Conservation (phyloP, 1,139 yeast genomes). For the Magnusiomyces ingens region DNA sequence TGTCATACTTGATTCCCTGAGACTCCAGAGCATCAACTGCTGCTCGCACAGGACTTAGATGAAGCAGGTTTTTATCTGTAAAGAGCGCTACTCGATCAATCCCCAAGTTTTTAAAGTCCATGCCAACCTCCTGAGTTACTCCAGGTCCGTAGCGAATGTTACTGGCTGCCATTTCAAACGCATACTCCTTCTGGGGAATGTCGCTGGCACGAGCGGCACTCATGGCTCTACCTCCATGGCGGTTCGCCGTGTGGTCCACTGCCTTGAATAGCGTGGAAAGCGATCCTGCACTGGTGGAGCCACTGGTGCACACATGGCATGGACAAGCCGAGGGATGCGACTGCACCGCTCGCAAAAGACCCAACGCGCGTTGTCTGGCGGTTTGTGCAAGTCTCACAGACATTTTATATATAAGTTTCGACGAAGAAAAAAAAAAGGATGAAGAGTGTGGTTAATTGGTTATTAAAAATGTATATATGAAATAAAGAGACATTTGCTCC, state of each 20-base stretch:
- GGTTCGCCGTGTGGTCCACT: slow-evolving; percentile 7
- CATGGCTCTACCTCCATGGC: slow-evolving; percentile 17
- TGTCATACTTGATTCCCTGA: slow-evolving; percentile 34
- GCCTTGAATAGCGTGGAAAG: slow-evolving; percentile 12
- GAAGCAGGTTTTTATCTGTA: slow-evolving; percentile 22
- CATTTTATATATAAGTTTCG: slow-evolving; percentile 1
- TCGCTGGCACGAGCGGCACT: slow-evolving; percentile 14
- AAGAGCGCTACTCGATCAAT: slow-evolving; percentile 26
- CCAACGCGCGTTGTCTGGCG: slow-evolving; percentile 7
- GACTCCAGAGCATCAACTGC: slow-evolving; percentile 34
- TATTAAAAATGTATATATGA: no score
- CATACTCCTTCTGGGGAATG: slow-evolving; percentile 31
- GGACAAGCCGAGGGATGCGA: slow-evolving; percentile 32
- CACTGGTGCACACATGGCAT: slow-evolving; percentile 30
- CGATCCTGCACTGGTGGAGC: slow-evolving; percentile 14
- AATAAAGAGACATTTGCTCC: no score
- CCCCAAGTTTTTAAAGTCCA: slow-evolving; percentile 35
- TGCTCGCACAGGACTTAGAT: slow-evolving; percentile 29
- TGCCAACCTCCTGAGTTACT: slow-evolving; percentile 36
- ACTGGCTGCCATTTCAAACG: slow-evolving; percentile 39
- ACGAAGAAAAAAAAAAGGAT: background rate
- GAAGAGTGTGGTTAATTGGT: no score
- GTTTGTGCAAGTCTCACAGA: slow-evolving; percentile 5
- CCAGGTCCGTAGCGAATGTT: slow-evolving; percentile 38
- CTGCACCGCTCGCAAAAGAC: slow-evolving; percentile 28